A percentile compares a stretch with the other conserved stretches of the same genome.
Evolutionary conservation across 1,139 yeast genomes (phyloP).

Genomic region (Pneumocystis oryctolagi): DNA sequence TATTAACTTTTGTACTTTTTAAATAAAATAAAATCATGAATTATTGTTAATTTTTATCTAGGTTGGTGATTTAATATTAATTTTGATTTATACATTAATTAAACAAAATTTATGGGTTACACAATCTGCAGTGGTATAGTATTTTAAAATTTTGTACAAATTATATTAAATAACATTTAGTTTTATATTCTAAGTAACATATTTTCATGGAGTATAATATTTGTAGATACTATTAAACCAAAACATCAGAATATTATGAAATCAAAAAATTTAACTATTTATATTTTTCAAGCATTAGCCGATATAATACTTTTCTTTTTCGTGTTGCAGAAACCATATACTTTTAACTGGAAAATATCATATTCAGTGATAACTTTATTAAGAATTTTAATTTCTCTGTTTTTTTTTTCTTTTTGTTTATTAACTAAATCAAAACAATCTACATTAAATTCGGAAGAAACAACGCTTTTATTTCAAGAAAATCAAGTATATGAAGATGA

Average conservation of each 20-base stretch:
- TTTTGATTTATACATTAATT: not conserved
- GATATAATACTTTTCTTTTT: not conserved
- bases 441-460: not conserved
- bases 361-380: not conserved
- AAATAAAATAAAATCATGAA: not conserved
- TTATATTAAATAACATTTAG: not conserved
- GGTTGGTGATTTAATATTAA: not conserved
- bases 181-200: not conserved
- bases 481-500: not conserved
- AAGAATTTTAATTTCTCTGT: not conserved
- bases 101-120: not conserved
- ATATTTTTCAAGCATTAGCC: not conserved
- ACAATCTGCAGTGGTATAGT: not conserved
- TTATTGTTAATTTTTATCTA: not conserved
- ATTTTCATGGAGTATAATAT: not conserved
- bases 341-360: not conserved
- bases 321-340: not conserved
- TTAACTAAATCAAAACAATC: not conserved
- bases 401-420: not conserved
- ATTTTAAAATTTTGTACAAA: not conserved
- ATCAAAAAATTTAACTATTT: not conserved
- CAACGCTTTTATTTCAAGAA: not conserved
- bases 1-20: not conserved
- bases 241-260: not conserved
- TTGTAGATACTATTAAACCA: not conserved